A percentile compares a stretch with the other conserved stretches of the same genome.
Evolutionary conservation across 1,284 basidiomycete genomes (phyloP).

Genomic region (Stereum hirsutum): DNA sequence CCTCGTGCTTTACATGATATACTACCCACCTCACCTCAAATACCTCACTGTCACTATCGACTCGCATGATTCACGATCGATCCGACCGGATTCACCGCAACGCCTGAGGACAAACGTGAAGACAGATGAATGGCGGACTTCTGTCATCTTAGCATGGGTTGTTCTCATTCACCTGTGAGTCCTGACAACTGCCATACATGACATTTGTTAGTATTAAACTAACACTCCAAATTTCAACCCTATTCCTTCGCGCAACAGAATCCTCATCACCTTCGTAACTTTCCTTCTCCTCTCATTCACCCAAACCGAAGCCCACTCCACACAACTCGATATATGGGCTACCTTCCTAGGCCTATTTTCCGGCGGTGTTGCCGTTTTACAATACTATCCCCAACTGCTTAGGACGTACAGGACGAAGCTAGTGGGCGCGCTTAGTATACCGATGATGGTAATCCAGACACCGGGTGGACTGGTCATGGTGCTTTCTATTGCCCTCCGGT

Average conservation of each 20-base stretch:
- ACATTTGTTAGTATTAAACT: conserved; percentile 2
- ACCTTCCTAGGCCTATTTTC: conserved; percentile 84
- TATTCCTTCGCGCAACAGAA: no score
- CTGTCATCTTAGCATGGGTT: conserved; percentile 66
- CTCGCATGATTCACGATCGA: conserved; percentile 31
- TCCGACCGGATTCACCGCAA: no score
- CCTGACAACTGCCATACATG: background rate
- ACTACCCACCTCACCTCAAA: conserved; percentile 82
- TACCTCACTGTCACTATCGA: conserved; percentile 43
- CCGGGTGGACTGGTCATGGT: conserved; percentile 90
- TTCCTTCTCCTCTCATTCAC: conserved; percentile 43
- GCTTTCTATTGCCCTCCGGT: conserved; percentile 72
- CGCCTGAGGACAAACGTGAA: conserved; percentile 38
- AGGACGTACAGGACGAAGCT: conserved; percentile 74
- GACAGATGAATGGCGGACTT: conserved; percentile 69
- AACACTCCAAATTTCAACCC: background rate
- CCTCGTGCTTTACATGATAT: conserved; percentile 84
- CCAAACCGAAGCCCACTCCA: conserved; percentile 29
- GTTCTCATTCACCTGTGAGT: conserved; percentile 71
- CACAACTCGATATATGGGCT: conserved; percentile 59
- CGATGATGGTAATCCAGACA: conserved; percentile 92
- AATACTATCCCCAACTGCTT: conserved; percentile 84
- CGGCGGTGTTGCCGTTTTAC: conserved; percentile 68
- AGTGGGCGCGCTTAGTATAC: conserved; percentile 88
- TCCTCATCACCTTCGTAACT: conserved; percentile 43